phyloP scores from a whole-genome alignment of 2,329 filamentous ascomycete species.

The Pseudopithomyces chartarum region DNA sequence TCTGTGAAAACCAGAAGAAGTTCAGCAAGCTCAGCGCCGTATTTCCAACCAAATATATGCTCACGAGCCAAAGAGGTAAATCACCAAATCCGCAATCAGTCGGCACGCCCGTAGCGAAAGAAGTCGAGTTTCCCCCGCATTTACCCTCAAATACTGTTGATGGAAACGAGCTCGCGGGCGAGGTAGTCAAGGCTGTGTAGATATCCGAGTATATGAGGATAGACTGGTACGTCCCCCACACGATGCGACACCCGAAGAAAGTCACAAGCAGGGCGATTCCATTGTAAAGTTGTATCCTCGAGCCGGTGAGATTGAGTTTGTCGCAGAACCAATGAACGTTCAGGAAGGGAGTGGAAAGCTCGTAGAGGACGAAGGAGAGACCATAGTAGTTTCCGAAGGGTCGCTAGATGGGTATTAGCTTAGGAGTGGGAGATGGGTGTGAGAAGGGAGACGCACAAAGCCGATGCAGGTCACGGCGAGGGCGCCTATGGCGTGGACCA shows the following conservation, averaged over 20 bases:
- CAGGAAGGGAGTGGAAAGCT: constrained; percentile 81
- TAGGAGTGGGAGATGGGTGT: background rate
- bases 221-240: constrained; percentile 78
- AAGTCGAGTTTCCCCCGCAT: constrained; percentile 53
- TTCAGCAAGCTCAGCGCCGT: constrained; percentile 74
- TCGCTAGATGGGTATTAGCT: constrained; percentile 57
- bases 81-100: constrained; percentile 30
- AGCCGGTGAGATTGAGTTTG: constrained; percentile 79
- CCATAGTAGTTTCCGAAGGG: constrained; percentile 86
- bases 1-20: constrained; percentile 84
- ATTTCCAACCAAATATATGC: constrained; percentile 73
- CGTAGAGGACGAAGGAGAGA: constrained; percentile 81
- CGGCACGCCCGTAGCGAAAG: constrained; percentile 16
- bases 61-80: constrained; percentile 71
- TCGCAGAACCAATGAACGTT: constrained; percentile 93
- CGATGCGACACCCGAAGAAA: constrained; percentile 76
- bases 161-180: constrained; percentile 18
- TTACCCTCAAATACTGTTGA: constrained; percentile 43
- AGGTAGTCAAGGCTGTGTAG: constrained; percentile 52
- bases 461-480: constrained; percentile 75
- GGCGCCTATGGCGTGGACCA: constrained; percentile 76
- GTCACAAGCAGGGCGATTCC: constrained; percentile 71
- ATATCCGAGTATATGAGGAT: constrained; percentile 68
- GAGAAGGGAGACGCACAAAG: constrained; percentile 63
- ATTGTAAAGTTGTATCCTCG: constrained; percentile 75